A percentile compares a stretch with the other conserved stretches of the same genome.
phyloP scores from a whole-genome alignment of 208 protist species.

The Porcisia deanei region DNA sequence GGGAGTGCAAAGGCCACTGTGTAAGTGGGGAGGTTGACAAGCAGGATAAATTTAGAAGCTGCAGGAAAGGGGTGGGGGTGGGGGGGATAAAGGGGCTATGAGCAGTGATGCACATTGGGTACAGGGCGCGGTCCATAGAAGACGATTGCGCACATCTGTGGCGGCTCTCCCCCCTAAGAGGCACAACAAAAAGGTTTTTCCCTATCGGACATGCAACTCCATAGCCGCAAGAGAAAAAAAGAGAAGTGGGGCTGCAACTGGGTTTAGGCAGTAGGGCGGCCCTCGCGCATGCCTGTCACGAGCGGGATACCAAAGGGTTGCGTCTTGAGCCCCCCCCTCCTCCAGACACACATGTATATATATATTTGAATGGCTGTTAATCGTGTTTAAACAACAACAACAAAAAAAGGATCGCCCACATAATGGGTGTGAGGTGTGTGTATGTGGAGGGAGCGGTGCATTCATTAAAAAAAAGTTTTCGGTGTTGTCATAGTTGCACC shows the following conservation, averaged over 20 bases:
- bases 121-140: not conserved
- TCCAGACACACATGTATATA: too few species aligned
- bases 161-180: not conserved
- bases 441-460: not conserved
- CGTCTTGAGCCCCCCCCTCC: not conserved
- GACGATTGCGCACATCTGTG: not conserved
- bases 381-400: not conserved
- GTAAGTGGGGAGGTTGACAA: not conserved
- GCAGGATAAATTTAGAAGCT: not conserved
- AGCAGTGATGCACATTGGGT: not conserved
- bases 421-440: not conserved
- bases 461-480: not conserved
- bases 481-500: not conserved
- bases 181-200: not conserved
- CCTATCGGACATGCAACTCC: not conserved
- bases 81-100: not conserved
- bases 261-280: not conserved
- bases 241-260: not conserved
- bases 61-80: not conserved
- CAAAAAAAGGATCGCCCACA: not conserved
- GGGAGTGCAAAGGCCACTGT: slow-evolving; percentile 6
- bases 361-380: not conserved
- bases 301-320: not conserved
- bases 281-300: not conserved
- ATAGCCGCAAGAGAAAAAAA: not conserved